Evolutionary conservation across 352 stramenopile genomes (phyloP).

Genomic region (Phytophthora syringae): DNA sequence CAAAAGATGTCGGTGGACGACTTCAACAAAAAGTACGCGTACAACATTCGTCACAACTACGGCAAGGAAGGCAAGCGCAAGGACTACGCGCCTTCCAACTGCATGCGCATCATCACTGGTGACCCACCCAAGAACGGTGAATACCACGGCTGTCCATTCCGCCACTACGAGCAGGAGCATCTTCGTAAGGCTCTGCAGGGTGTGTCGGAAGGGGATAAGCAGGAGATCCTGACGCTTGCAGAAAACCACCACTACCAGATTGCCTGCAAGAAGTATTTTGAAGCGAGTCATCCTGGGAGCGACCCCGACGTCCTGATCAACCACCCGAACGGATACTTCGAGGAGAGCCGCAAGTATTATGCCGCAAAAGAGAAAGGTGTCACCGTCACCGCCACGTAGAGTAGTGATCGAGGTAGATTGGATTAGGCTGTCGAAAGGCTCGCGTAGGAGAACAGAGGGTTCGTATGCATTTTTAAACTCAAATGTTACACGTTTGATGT

Average conservation of each 20-base stretch:
- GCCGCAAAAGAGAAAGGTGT: constrained; percentile 80
- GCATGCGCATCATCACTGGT: constrained; percentile 98
- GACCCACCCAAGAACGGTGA: constrained; percentile 93
- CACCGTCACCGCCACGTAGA: constrained; percentile 48
- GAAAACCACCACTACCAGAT: constrained; percentile 97
- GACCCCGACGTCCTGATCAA: constrained; percentile 95
- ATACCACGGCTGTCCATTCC: constrained; percentile 99
- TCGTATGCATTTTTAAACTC: constrained; percentile 26
- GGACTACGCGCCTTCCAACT: constrained; percentile 97
- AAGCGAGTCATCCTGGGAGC: constrained; percentile 90
- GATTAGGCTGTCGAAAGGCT: constrained; percentile 5
- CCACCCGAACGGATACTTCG: constrained; percentile 99
- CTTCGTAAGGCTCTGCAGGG: constrained; percentile 90
- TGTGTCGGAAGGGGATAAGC: constrained; percentile 82
- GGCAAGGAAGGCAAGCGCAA: constrained; percentile 99
- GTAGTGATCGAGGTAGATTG: constrained; percentile 13
- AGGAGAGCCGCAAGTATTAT: constrained; percentile 95
- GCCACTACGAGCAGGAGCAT: constrained; percentile 95
- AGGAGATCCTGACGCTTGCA: constrained; percentile 93
- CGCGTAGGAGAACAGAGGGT: too few species aligned
- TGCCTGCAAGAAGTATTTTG: constrained; percentile 98
- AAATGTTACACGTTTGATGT: constrained; percentile 27
- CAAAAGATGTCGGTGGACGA: constrained; percentile 96
- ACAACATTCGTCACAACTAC: constrained; percentile 99
- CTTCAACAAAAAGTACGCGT: constrained; percentile 99